phyloP scores from a whole-genome alignment of 106 monocot genomes.

The Phalaenopsis aphrodite region DNA sequence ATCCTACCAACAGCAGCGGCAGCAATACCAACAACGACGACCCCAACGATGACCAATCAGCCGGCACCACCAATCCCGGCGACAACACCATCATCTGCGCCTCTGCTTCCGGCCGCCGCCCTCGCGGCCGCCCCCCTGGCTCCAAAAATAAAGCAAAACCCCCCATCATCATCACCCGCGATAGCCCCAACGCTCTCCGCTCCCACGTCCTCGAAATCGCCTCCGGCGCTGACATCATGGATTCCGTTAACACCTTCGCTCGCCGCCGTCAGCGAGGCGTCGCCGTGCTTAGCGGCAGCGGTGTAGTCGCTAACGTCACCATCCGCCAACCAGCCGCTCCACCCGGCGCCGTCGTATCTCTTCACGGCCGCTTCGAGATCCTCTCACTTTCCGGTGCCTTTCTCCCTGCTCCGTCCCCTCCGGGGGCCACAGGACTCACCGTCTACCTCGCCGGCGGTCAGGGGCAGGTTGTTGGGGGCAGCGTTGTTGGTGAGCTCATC shows the following conservation, averaged over 20 bases:
- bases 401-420: slow-evolving; percentile 27
- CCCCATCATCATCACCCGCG: slow-evolving; percentile 29
- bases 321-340: slow-evolving; percentile 30
- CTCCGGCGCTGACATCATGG: slow-evolving; percentile 26
- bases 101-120: not conserved
- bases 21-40: slow-evolving; percentile 14
- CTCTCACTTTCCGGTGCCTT: slow-evolving; percentile 31
- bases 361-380: slow-evolving; percentile 36
- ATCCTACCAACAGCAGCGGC: slow-evolving; percentile 22
- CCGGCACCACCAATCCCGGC: not conserved
- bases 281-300: slow-evolving; percentile 22
- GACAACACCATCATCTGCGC: not conserved
- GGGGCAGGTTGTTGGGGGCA: slow-evolving; percentile 26
- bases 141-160: slow-evolving; percentile 43
- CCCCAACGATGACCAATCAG: not conserved
- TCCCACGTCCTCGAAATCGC: slow-evolving; percentile 34
- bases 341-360: slow-evolving; percentile 18
- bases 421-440: slow-evolving; percentile 22
- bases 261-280: slow-evolving; percentile 28
- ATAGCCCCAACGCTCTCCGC: slow-evolving; percentile 27
- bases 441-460: slow-evolving; percentile 30
- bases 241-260: slow-evolving; percentile 19
- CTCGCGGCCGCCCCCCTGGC: slow-evolving; percentile 30
- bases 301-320: slow-evolving; percentile 21
- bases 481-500: slow-evolving; percentile 23